Evolutionary conservation across 2,329 filamentous ascomycete genomes (phyloP), one percentile per base, ranked within the genome.

Genomic region (Penicillium thymicola): DNA sequence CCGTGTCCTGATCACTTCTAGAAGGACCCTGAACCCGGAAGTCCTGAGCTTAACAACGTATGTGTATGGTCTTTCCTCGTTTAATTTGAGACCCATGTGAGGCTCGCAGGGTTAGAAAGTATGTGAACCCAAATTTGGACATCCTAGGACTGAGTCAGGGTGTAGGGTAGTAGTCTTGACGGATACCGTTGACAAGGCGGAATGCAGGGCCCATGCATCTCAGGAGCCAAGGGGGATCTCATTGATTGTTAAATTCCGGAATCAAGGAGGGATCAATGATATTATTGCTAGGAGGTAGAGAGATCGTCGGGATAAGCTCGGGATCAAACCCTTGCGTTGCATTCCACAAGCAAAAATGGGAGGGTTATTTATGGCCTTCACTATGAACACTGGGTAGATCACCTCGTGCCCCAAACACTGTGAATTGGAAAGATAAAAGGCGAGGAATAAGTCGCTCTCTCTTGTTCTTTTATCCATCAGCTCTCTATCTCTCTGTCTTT

Each of bases 341-440:
- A 65, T 65, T 65, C 60, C 58, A 27, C n/a, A 14, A 5, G 23
- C 57, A 57, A 57, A 58, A 62, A 59, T 52, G 51, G 45, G 51
- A 34, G 45, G 14, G n/a, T 58, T 65, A 56, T 59, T 60, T 59
- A 51, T 56, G 45, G 28, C 23, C 52, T 37, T 44, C 11, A 50
- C 54, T n/a, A 45, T 47, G 49, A 40, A 47, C 18, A 51, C 18
- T 21, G 23, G 25, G 32, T 21, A 25, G 34, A 37, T 50, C 27
- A 54, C 28, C 43, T 48, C 23, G 36, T 53, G 44, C 38, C 37
- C 37, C 32, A 54, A 59, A 47, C 57, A 50, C 21, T 44, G 32
- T 5, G 30, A 59, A 55, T 49, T 51, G 23, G 27, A 55, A 55
- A 62, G 57, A 63, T 65, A 65, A 65, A 65, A 63, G 62, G 63